Evolutionary conservation across 2,329 filamentous ascomycete genomes (phyloP), one percentile per base, ranked within the genome.

Genomic region (Colletotrichum tanaceti): DNA sequence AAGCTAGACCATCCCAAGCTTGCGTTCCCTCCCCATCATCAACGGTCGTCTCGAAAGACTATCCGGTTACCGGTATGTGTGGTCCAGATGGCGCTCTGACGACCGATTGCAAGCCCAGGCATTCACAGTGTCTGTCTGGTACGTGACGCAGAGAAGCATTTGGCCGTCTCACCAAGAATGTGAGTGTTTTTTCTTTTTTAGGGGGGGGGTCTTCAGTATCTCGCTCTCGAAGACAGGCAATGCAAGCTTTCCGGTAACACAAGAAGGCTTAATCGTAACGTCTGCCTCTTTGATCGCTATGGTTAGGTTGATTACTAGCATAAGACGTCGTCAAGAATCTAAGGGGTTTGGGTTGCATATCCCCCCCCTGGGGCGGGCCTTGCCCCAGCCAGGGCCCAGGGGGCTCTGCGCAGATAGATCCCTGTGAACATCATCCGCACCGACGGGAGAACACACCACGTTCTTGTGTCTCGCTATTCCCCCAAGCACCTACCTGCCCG

Each of bases 391-490:
- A 54, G n/a, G n/a, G n/a, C n/a, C n/a, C n/a, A n/a, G n/a, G n/a
- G 54, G 65, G 38, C 44, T 32, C 20, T 41, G 24, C 38, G 38
- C 41, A 59, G 65, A 68, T 68, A 59, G 65, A 68, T 68, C 65
- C 65, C 55, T 65, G 65, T 65, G 65, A 68, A 68, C 55, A 68
- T 68, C 61, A 65, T 65, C 65, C 58, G 61, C 7, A 32, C 41
- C 62, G 54, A 65, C 55, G 35, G 28, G 55, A 54, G 28, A 32
- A 32, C 28, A 54, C 65, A 68, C 54, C 65, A 68, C 61, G 65
- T 65, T 62, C 9, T 38, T 47, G 50, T 67, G 50, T 63, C 58
- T 57, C 50, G 49, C 65, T 20, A 54, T 35, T 20, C 28, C 22
- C 47, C 65, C 49, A 65, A 46, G 35, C 38, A 59, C 65, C 43